Evolutionary conservation across 345 rosid genomes (phyloP), one percentile per base, ranked within the genome.

Genomic region (Eucalyptus sideroxylon): DNA sequence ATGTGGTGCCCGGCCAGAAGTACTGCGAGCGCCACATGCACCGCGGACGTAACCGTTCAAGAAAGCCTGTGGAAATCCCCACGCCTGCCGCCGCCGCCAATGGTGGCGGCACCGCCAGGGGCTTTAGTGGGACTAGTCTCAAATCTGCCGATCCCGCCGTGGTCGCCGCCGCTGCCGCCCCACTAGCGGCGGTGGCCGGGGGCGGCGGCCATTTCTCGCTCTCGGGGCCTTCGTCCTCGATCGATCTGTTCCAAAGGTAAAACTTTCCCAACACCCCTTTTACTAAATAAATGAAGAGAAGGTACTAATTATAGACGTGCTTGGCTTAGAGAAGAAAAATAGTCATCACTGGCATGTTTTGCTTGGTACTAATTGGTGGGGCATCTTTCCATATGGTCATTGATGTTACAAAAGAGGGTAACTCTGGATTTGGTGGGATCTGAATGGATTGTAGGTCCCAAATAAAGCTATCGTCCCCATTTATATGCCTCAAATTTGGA

Each of bases 11-110:
- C 4, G 98, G 99, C 67, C 97, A 97, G 90, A 98, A 97, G 92
- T 98, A 97, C 93, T 98, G 99, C 91, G 98, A 98, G 95, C 99
- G 99, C 97, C 99, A 98, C 95, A 94, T 98, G 92, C 99, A 98
- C 92, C 99, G 99, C 89, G 98, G 99, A 96, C 98, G 98, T 94
- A 98, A 96, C 96, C 99, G 99, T 97, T 97, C 99, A 96, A 98
- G 99, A 98, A 98, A 98, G 99, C 99, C 98, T 95, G 99, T 97
- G 99, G 99, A 98, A 96, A 93, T 94, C 93, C 96, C 97, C 92
- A 94, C 95, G 34, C 93, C 94, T 47, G 90, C 88, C n/a, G 42
- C 92, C 88, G 42, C 94, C 69, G 9, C 90, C 13, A 82, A 89
- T 15, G 60, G 53, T 37, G 89, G 89, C 12, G 37, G 67, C 5